phyloP scores from a whole-genome alignment of 179 eudicot genomes.

The Pouteria campechiana region DNA sequence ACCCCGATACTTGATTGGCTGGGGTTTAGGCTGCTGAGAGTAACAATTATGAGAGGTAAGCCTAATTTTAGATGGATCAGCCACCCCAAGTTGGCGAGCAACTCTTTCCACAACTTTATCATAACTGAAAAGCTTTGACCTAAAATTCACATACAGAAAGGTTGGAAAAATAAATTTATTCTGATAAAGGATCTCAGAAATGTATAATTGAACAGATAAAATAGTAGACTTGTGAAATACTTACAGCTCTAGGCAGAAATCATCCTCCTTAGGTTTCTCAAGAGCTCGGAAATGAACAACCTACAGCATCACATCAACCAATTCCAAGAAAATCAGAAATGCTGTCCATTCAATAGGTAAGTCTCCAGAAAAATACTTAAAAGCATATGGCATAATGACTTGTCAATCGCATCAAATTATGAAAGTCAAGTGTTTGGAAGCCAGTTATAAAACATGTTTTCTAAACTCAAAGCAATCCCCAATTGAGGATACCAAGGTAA shows the following conservation, averaged over 20 bases:
- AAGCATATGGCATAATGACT: too few relatives aligned
- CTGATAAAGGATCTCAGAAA: too few relatives aligned
- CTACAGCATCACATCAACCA: too few relatives aligned
- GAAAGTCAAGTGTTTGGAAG: too few relatives aligned
- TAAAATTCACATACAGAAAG: conserved; percentile 5
- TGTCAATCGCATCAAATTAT: too few relatives aligned
- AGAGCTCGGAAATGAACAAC: conserved; percentile 67
- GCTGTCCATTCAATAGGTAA: too few relatives aligned
- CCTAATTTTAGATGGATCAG: conserved; percentile 73
- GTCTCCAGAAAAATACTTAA: too few relatives aligned
- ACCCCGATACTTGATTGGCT: conserved; percentile 62
- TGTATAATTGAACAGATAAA: background rate
- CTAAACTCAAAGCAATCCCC: too few relatives aligned
- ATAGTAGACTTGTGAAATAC: conserved; percentile 2
- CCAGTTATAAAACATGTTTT: too few relatives aligned
- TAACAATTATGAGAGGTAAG: conserved; percentile 77
- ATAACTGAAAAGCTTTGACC: conserved; percentile 61
- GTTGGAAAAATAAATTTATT: background rate
- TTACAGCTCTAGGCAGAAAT: conserved; percentile 64
- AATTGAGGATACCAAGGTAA: too few relatives aligned
- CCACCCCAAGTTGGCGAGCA: conserved; percentile 57
- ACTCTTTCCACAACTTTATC: conserved; percentile 82
- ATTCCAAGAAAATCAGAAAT: too few relatives aligned
- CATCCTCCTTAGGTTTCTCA: conserved; percentile 70
- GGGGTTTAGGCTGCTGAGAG: conserved; percentile 84